Evolutionary conservation across 768 basidiomycete genomes (phyloP), one percentile per base, ranked within the genome.

Genomic region (Fistulinella prunicolor): DNA sequence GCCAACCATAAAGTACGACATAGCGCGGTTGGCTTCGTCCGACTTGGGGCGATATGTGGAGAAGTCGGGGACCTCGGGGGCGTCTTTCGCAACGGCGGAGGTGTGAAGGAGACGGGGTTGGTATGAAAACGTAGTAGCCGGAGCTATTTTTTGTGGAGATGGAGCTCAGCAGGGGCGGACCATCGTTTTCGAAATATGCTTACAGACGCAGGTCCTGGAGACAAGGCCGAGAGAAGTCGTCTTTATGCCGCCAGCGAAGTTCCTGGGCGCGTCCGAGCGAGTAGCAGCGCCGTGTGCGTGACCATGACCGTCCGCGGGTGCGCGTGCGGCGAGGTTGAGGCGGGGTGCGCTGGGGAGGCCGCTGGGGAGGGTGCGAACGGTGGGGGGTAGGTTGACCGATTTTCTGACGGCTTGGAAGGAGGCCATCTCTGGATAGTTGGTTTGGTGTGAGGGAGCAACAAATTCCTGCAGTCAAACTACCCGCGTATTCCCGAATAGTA

Each of bases 1-100:
- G 60, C 92, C 89, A 54, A 92, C 82, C 86, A 93, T 88, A 70
- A 93, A 86, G 73, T 93, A 93, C 32, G 87, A 88, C 42, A 91
- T 70, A 39, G 86, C 81, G 52, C 88, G 86, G 74, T 87, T 88
- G 57, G 63, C 72, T 34, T 77, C 73, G 41, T 80, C 73, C 59
- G 82, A 82, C 62, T 80, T 73, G 13, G 85, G 75, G 60, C 84
- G 82, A 77, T 98, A 97, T 38, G 82, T 67, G 37, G 83, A 79
- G 65, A 88, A 94, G 74, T 97, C 87, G 54, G 96, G 96, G 8
- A 95, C 90, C 53, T 90, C 76, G 39, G 89, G 84, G 24, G 85
- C 82, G 61, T 85, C 82, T 58, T 78, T 80, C 59, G 73, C 73
- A 46, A 76, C 73, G 38, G 82, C 77, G 46, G 92, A 85, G 57